phyloP scores from a whole-genome alignment of 1,284 basidiomycete genomes.

The Heterobasidion occidentale region DNA sequence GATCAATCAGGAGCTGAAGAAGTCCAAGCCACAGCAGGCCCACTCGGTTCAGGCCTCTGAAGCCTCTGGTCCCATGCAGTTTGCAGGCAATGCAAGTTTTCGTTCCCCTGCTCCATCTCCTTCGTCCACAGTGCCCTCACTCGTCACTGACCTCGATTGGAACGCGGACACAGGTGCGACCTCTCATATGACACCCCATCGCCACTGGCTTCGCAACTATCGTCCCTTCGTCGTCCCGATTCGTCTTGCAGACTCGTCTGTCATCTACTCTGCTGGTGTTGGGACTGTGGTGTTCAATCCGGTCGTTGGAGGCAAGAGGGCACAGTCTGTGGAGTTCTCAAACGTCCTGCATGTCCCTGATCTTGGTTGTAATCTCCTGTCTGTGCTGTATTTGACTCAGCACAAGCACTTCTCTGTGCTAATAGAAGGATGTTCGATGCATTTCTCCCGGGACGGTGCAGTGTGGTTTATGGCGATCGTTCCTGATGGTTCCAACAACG shows the following conservation, averaged over 20 bases:
- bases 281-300: conserved; percentile 24
- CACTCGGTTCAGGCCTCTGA: background rate
- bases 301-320: conserved; percentile 10
- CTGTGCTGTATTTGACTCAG: conserved; percentile 16
- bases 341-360: conserved; percentile 26
- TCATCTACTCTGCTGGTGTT: conserved; percentile 21
- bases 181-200: conserved; percentile 28
- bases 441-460: background rate
- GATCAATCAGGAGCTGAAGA: background rate
- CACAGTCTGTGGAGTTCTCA: conserved; percentile 17
- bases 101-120: no score
- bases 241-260: no score
- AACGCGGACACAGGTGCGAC: conserved; percentile 26
- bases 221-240: conserved; percentile 15
- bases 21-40: background rate
- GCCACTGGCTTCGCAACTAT: conserved; percentile 24
- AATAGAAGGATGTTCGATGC: conserved; percentile 2
- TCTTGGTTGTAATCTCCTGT: conserved; percentile 23
- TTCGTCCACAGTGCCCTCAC: background rate
- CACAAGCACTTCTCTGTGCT: conserved; percentile 7
- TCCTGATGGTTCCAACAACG: background rate
- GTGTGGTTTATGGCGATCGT: background rate
- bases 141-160: background rate
- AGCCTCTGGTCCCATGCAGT: no score
- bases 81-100: no score